phyloP scores from a whole-genome alignment of 768 basidiomycete genomes.

The Tricholoma sp. region DNA sequence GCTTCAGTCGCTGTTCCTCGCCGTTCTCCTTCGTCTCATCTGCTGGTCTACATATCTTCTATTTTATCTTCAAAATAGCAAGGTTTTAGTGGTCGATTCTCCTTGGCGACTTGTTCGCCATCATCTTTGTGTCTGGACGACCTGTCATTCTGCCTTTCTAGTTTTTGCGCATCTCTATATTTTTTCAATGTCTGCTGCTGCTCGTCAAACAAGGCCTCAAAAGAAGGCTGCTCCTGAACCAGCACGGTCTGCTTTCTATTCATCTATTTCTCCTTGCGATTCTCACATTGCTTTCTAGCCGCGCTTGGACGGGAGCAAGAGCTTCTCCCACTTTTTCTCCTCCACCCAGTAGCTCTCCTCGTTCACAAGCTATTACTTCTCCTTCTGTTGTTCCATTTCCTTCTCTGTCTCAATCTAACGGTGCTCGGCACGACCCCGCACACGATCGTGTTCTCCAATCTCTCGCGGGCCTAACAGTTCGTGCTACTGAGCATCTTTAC shows the following conservation, averaged over 20 bases:
- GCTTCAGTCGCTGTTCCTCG: neutral
- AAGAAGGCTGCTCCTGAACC: constrained; percentile 60
- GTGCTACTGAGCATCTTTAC: constrained; percentile 21
- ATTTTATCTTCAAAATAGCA: neutral
- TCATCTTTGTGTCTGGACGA: constrained; percentile 34
- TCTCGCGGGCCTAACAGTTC: constrained; percentile 66
- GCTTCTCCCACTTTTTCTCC: constrained; percentile 71
- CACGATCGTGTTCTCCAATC: constrained; percentile 61
- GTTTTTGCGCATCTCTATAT: constrained; percentile 21
- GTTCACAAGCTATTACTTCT: constrained; percentile 30
- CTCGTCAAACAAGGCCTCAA: constrained; percentile 58
- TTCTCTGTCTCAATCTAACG: constrained; percentile 45
- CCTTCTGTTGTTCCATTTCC: constrained; percentile 35
- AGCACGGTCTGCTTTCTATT: constrained; percentile 38
- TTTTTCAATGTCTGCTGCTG: constrained; percentile 53
- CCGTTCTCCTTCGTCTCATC: neutral
- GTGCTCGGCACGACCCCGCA: constrained; percentile 39
- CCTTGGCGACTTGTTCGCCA: constrained; percentile 27
- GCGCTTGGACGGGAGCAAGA: constrained; percentile 66
- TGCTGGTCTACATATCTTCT: neutral
- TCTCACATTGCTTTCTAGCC: constrained; percentile 29
- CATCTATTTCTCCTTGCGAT: constrained; percentile 10
- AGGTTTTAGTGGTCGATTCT: constrained; percentile 10
- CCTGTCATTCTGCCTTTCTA: constrained; percentile 22
- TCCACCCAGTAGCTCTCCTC: constrained; percentile 36